A percentile compares a stretch with the other conserved stretches of the same genome.
phyloP scores from a whole-genome alignment of 2,329 filamentous ascomycete species.

The Cordyceps farinosa region DNA sequence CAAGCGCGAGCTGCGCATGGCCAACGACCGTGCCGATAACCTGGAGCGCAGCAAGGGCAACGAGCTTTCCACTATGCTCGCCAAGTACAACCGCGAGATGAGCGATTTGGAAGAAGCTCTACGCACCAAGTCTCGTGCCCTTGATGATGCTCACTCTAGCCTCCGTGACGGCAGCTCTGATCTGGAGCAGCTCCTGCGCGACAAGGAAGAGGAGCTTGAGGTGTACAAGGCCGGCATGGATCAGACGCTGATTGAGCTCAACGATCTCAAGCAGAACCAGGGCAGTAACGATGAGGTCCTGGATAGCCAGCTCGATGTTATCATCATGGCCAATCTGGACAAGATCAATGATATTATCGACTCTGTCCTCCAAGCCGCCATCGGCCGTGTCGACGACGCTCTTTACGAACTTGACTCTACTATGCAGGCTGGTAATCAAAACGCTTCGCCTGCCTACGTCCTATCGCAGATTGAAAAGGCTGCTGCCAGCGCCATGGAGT shows the following conservation, averaged over 20 bases:
- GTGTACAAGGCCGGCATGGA: conserved; percentile 99
- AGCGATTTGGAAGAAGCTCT: conserved; percentile 92
- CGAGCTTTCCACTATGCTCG: conserved; percentile 88
- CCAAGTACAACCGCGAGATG: conserved; percentile 97
- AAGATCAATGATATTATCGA: conserved; percentile 99
- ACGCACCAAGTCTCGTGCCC: conserved; percentile 76
- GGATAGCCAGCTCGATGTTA: conserved; percentile 85
- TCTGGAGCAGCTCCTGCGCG: conserved; percentile 77
- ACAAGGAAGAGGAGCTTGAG: conserved; percentile 97
- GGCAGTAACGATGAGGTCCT: conserved; percentile 74
- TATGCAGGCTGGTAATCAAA: conserved; percentile 98
- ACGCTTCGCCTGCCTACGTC: conserved; percentile 89
- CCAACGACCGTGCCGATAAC: conserved; percentile 86
- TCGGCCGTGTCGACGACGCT: conserved; percentile 91
- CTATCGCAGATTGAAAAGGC: conserved; percentile 97
- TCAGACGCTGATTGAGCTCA: conserved; percentile 86
- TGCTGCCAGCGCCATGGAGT: conserved; percentile 89
- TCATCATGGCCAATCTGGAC: conserved; percentile 79
- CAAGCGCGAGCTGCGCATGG: conserved; percentile 88
- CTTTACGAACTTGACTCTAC: conserved; percentile 95
- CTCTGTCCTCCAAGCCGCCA: conserved; percentile 88
- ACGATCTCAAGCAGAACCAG: conserved; percentile 75
- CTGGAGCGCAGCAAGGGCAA: conserved; percentile 90
- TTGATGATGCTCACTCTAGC: conserved; percentile 79
- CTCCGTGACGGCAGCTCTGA: conserved; percentile 79